A percentile compares a stretch with the other conserved stretches of the same genome.
These are phyloP conservation scores for Colletotrichum neosansevieriae DNA, from an alignment of 2,329 filamentous ascomycete genomes.

Conservation along the genomic window DNA sequence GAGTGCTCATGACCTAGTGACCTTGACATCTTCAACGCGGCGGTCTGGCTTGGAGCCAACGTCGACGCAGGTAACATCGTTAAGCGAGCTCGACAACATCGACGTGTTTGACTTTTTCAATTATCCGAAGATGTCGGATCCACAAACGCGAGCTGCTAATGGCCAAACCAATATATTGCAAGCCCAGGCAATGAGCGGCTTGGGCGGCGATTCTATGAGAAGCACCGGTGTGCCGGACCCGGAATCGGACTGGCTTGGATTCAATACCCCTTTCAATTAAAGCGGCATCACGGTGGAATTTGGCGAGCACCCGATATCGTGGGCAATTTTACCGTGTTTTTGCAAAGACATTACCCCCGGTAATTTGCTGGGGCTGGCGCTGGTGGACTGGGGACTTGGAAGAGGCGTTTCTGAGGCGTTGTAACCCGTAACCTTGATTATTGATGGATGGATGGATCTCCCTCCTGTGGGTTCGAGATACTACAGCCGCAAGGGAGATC, in stretches of 20 bases:
- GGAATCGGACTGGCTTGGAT: slow-evolving; percentile 49
- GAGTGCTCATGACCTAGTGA: slow-evolving; percentile 55
- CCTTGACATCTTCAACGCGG: slow-evolving; percentile 50
- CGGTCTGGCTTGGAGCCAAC: slow-evolving; percentile 54
- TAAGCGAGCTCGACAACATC: slow-evolving; percentile 57
- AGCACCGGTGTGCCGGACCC: slow-evolving; percentile 46
- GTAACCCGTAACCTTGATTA: slow-evolving; percentile 20
- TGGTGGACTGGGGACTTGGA: slow-evolving; percentile 19
- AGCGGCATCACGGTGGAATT: background rate
- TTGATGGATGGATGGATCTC: slow-evolving; percentile 15
- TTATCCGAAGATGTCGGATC: slow-evolving; percentile 51
- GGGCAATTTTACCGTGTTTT: background rate
- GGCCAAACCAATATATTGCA: slow-evolving; percentile 45
- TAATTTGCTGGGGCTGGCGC: slow-evolving; percentile 12
- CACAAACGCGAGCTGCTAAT: slow-evolving; percentile 27
- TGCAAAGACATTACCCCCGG: background rate
- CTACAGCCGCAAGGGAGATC: slow-evolving; percentile 26
- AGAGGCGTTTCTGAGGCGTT: slow-evolving; percentile 31
- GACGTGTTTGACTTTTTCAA: slow-evolving; percentile 62
- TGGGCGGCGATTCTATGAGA: slow-evolving; percentile 42
- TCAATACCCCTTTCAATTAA: slow-evolving; percentile 39
- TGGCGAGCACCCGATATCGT: background rate
- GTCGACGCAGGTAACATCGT: slow-evolving; percentile 53
- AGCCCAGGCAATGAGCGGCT: slow-evolving; percentile 43
- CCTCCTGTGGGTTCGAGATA: slow-evolving; percentile 35